These are phyloP conservation scores for Populus tremula DNA, from an alignment of 345 rosid genomes.

Conservation along the genomic window DNA sequence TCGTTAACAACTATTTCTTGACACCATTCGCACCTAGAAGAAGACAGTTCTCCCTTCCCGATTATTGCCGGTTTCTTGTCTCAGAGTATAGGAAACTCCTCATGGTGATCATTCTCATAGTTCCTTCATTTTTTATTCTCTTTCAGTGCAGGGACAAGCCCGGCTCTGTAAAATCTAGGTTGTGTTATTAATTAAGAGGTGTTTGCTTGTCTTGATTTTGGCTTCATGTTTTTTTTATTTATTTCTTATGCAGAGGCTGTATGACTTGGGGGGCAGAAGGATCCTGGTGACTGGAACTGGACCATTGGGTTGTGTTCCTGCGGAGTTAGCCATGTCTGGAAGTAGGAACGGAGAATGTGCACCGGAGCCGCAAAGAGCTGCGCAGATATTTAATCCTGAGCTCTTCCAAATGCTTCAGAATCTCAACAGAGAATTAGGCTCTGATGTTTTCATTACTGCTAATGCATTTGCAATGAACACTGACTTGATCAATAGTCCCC, in stretches of 20 bases:
- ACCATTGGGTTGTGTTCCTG: constrained; percentile 15
- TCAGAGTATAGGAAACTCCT: neutral
- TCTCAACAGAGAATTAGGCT: constrained; percentile 3
- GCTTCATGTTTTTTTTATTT: too few species aligned
- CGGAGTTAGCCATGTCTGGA: neutral
- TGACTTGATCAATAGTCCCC: neutral
- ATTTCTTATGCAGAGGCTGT: neutral
- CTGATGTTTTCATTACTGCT: neutral
- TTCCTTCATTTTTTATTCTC: too few species aligned
- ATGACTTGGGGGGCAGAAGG: neutral
- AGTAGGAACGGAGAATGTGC: neutral
- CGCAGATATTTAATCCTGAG: neutral
- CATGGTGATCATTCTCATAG: neutral
- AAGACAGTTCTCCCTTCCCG: neutral
- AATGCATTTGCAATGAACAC: neutral
- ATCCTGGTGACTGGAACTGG: constrained; percentile 16
- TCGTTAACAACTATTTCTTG: constrained; percentile 1
- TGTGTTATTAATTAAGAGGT: too few species aligned
- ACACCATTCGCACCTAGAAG: neutral
- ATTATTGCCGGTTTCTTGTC: neutral
- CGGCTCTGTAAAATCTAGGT: too few species aligned
- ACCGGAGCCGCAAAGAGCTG: neutral
- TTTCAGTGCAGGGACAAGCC: too few species aligned
- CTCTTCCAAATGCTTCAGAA: neutral
- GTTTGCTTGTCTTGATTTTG: too few species aligned